Conservation (phyloP, 441 rosid genomes). For the Arabidopsis hybrid region DNA sequence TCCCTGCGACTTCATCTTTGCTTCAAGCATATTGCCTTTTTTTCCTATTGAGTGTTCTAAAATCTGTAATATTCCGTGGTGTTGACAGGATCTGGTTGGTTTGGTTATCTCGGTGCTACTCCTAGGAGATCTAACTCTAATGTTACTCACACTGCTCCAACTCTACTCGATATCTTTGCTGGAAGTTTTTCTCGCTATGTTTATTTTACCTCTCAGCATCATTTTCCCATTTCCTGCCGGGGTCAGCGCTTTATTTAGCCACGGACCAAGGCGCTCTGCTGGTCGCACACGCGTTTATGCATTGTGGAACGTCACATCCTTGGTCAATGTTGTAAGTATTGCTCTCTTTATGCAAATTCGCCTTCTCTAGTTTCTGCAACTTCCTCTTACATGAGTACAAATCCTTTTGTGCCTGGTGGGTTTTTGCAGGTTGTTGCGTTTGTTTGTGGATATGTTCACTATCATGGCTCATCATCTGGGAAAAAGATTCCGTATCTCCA, state of each 20-base stretch:
- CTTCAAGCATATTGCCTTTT: constrained; percentile 34
- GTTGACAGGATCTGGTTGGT: constrained; percentile 84
- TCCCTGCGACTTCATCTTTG: constrained; percentile 1
- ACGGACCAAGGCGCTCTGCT: constrained; percentile 88
- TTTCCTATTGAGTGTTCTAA: background rate
- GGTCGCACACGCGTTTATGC: constrained; percentile 84
- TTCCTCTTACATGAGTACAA: constrained; percentile 7
- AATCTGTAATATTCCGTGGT: background rate
- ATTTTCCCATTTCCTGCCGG: constrained; percentile 90
- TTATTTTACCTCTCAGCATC: constrained; percentile 78
- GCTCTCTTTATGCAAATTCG: background rate
- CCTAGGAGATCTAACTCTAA: constrained; percentile 82
- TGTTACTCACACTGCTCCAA: constrained; percentile 85
- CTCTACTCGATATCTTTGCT: constrained; percentile 83
- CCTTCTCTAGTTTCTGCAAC: constrained; percentile 23
- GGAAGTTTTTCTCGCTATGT: constrained; percentile 66
- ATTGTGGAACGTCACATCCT: constrained; percentile 83
- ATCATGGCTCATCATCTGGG: constrained; percentile 56
- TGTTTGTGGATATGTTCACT: constrained; percentile 76
- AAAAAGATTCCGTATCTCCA: constrained; percentile 66
- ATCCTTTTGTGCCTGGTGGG: constrained; percentile 14
- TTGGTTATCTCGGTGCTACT: constrained; percentile 80
- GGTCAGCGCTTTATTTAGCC: constrained; percentile 88
- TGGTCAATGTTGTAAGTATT: constrained; percentile 81
- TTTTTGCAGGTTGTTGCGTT: constrained; percentile 66